Conservation (phyloP, 2,329 filamentous ascomycete species). For the Microcyclosporella mali region DNA sequence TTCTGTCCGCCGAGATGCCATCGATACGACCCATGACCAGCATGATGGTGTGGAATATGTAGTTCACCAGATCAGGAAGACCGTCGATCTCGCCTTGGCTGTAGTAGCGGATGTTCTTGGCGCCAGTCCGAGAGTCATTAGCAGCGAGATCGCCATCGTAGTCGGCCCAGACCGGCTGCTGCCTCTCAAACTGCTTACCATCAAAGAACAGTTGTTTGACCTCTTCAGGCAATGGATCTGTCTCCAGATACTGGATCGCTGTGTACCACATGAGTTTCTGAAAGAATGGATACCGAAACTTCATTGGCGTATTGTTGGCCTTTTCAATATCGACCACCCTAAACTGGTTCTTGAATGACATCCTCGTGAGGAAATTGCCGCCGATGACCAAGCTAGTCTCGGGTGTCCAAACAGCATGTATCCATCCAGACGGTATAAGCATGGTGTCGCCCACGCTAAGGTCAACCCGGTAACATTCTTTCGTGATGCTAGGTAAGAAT, state of each 20-base stretch:
- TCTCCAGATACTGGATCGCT: slow-evolving; percentile 56
- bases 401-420: slow-evolving; percentile 65
- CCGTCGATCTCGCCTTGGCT: slow-evolving; percentile 58
- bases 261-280: slow-evolving; percentile 66
- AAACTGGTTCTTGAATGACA: slow-evolving; percentile 63
- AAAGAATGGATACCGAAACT: slow-evolving; percentile 63
- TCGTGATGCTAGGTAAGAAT: slow-evolving; percentile 58
- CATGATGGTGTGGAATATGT: slow-evolving; percentile 57
- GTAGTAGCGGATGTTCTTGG: slow-evolving; percentile 54
- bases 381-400: slow-evolving; percentile 64
- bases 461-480: slow-evolving; percentile 62
- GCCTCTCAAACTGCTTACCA: slow-evolving; percentile 51
- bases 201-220: slow-evolving; percentile 51
- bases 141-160: slow-evolving; percentile 48
- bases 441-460: slow-evolving; percentile 62
- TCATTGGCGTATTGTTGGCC: slow-evolving; percentile 58
- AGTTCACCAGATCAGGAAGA: slow-evolving; percentile 53
- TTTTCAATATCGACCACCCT: slow-evolving; percentile 61
- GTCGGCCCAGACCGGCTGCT: slow-evolving; percentile 53
- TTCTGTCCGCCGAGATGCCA: slow-evolving; percentile 52
- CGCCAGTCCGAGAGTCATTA: slow-evolving; percentile 43
- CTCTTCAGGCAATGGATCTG: slow-evolving; percentile 55
- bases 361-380: slow-evolving; percentile 61
- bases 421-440: slow-evolving; percentile 66
- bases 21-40: slow-evolving; percentile 57